Conservation (phyloP, 2,329 filamentous ascomycete species). For the Colletotrichum sublineola region DNA sequence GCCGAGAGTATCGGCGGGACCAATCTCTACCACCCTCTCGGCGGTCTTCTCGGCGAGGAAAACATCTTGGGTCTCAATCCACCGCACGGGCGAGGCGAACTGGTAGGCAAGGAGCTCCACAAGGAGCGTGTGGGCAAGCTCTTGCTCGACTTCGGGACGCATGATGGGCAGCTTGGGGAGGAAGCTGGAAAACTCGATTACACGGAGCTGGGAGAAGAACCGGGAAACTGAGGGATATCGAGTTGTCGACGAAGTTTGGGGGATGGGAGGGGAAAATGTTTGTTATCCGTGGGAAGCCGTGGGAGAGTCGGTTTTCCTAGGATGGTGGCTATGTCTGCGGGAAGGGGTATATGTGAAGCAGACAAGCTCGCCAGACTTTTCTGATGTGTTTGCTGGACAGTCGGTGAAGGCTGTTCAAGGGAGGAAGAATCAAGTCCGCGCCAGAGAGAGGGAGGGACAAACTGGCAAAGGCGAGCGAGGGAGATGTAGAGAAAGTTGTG, state of each 20-base stretch:
- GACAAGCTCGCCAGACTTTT: slow-evolving; percentile 37
- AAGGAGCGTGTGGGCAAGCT: slow-evolving; percentile 97
- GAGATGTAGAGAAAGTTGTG: slow-evolving; percentile 36
- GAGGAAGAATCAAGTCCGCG: slow-evolving; percentile 38
- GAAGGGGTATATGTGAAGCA: slow-evolving; percentile 38
- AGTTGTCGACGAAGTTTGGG: slow-evolving; percentile 32
- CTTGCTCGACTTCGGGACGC: slow-evolving; percentile 99
- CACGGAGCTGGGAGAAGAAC: slow-evolving; percentile 43
- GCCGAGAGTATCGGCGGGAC: slow-evolving; percentile 95
- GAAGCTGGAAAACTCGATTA: slow-evolving; percentile 39
- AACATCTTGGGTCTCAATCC: slow-evolving; percentile 99
- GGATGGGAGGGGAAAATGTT: neutral
- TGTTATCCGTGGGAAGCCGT: slow-evolving; percentile 31
- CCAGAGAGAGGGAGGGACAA: slow-evolving; percentile 41
- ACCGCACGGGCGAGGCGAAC: slow-evolving; percentile 98
- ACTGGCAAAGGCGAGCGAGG: slow-evolving; percentile 39
- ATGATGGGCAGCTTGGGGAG: slow-evolving; percentile 66
- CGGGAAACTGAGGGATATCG: slow-evolving; percentile 40
- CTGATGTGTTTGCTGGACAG: slow-evolving; percentile 27
- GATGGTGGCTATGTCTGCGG: slow-evolving; percentile 31
- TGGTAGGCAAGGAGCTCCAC: slow-evolving; percentile 99
- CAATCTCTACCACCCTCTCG: slow-evolving; percentile 97
- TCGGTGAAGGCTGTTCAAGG: slow-evolving; percentile 35
- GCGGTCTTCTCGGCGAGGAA: slow-evolving; percentile 96
- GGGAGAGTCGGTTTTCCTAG: slow-evolving; percentile 32